These are phyloP conservation scores for Pulicaria dysenterica DNA, from an alignment of 129 eudicot genomes.

Conservation along the genomic window DNA sequence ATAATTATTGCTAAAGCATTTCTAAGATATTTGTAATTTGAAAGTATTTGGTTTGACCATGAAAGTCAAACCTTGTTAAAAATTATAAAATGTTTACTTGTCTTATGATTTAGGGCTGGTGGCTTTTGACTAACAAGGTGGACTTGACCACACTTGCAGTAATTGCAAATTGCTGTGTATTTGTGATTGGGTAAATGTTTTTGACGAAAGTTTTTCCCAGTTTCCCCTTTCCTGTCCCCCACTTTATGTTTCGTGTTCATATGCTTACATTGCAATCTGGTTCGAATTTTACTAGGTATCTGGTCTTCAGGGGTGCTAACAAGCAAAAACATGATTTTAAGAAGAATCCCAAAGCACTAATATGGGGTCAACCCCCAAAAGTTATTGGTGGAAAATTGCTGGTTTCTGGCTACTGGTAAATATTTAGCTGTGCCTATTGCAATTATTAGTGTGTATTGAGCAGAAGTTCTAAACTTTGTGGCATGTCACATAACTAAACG, in stretches of 20 bases:
- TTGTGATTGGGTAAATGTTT: slow-evolving; percentile 70
- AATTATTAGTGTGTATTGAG: not conserved
- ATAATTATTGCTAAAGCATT: not conserved
- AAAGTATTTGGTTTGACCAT: slow-evolving; percentile 5
- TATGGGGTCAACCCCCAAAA: slow-evolving; percentile 92
- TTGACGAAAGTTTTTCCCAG: not conserved
- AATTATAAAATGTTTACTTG: too few species aligned
- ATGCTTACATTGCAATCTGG: slow-evolving; percentile 24
- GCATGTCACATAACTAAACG: not conserved
- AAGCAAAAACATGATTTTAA: slow-evolving; percentile 89
- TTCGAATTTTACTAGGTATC: slow-evolving; percentile 47
- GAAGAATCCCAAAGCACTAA: slow-evolving; percentile 85
- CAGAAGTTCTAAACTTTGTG: not conserved
- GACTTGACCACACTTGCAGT: slow-evolving; percentile 77
- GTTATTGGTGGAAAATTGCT: slow-evolving; percentile 95
- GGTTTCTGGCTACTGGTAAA: slow-evolving; percentile 96
- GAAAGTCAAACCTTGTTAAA: slow-evolving; percentile 14
- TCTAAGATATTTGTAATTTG: not conserved
- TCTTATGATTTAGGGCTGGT: slow-evolving; percentile 74
- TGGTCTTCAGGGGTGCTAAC: slow-evolving; percentile 93
- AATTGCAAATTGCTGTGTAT: slow-evolving; percentile 72
- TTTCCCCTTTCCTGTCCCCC: not conserved
- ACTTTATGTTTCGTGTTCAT: not conserved
- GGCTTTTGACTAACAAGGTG: slow-evolving; percentile 82
- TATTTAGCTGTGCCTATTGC: too few species aligned